phyloP scores from a whole-genome alignment of 164 flowering plant species.

The grape (Vitis vinifera) region DNA sequence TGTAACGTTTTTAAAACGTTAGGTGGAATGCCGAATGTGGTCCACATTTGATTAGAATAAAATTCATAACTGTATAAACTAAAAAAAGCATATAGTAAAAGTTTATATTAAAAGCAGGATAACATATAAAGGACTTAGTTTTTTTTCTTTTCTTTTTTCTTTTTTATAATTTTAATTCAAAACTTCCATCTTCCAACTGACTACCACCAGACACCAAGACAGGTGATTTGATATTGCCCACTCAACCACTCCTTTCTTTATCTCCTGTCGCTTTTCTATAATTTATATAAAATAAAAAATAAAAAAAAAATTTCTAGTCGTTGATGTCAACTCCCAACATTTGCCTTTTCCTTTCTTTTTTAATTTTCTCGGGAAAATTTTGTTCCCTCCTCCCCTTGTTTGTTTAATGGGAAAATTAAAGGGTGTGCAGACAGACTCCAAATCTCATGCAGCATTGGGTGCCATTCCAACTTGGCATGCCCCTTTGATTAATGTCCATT shows the following conservation, averaged over 20 bases:
- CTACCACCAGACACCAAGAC: constrained; percentile 13
- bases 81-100: background rate
- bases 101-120: background rate
- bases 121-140: too few species aligned
- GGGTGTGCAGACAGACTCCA: too few species aligned
- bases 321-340: background rate
- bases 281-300: background rate
- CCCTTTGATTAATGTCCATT: too few species aligned
- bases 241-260: constrained; percentile 18
- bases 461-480: too few species aligned
- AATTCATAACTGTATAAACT: background rate
- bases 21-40: background rate
- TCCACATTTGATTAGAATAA: background rate
- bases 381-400: too few species aligned
- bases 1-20: background rate
- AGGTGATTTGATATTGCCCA: constrained; percentile 4
- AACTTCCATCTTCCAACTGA: constrained; percentile 13
- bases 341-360: constrained; percentile 3
- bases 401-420: too few species aligned
- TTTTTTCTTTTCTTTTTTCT: too few species aligned
- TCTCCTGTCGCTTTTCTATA: background rate
- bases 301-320: background rate
- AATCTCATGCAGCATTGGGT: too few species aligned
- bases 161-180: constrained; percentile 1
- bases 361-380: background rate